Base-by-base conservation (phyloP, 306 rosid species). In the Vigna hirtella region DNA sequence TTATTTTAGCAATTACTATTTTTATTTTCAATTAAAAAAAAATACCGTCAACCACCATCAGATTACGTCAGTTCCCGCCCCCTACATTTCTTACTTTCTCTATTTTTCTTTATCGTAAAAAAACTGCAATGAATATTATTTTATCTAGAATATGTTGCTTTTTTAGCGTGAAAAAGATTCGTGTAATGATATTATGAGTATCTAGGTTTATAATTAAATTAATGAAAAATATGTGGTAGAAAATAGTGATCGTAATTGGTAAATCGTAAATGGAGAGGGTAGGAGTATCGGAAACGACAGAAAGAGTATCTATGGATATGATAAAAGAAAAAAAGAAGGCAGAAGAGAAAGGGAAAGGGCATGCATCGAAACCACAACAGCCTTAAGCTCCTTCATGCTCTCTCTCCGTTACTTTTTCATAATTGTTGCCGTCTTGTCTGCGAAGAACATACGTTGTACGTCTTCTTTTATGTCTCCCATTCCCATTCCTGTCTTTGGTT, bases 381-480 rank as follows among this genome's bases (percentile, higher is more conserved):
- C 28, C 64, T 57, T 57, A 47, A 49, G 22, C 14, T 28, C n/a
- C 9, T 42, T 49, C 77, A 53, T 38, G 30, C 56, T 40, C n/a
- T 56, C 69, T 73, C 38, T 12, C 32, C 47, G 20, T 72, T 65
- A 45, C 52, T 76, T 61, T 83, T 38, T 73, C 72, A 79, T 79
- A 51, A 72, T 72, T 78, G 76, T 22, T 71, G 81, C 79, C 82
- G 83, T 82, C 74, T 82, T 84, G 87, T 85, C 88, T 82, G 69
- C 53, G 79, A 40, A 86, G 62, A 82, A 74, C 87, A 76, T 70
- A 81, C 70, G 85, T 83, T 87, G 87, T 86, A 84, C 87, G 85
- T 80, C 61, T 80, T 73, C 83, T 49, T 74, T 76, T 70, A 26
- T 70, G 75, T 78, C 81, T 81, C 79, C 63, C 64, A 43, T 61